These are phyloP conservation scores for Singerocomus rubriflavus DNA, from an alignment of 1,284 basidiomycete species.

Conservation along the genomic window DNA sequence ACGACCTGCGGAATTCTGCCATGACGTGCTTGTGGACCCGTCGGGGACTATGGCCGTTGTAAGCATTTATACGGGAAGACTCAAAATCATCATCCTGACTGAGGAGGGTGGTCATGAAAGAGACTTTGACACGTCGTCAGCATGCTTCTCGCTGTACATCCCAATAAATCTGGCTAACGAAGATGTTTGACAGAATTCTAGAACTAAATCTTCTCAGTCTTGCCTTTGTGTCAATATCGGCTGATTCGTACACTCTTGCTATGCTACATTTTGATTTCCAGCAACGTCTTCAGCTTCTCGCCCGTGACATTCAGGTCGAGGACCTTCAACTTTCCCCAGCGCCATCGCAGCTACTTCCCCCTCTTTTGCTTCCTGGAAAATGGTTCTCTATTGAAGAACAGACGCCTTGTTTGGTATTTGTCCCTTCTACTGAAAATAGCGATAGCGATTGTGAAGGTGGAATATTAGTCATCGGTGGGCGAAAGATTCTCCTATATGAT, in stretches of 20 bases:
- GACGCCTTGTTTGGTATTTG: conserved; percentile 23
- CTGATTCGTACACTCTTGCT: conserved; percentile 54
- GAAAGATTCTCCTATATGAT: conserved; percentile 59
- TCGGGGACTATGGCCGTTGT: conserved; percentile 58
- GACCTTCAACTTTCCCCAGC: conserved; percentile 52
- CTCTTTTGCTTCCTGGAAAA: conserved; percentile 40
- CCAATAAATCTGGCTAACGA: conserved; percentile 8
- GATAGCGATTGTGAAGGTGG: conserved; percentile 49
- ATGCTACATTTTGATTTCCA: conserved; percentile 70
- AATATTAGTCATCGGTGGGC: conserved; percentile 68
- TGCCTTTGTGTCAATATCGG: conserved; percentile 53
- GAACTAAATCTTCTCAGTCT: conserved; percentile 76
- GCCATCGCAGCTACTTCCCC: conserved; percentile 47
- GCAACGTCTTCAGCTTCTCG: conserved; percentile 55
- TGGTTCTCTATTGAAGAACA: conserved; percentile 32
- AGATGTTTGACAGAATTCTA: conserved; percentile 48
- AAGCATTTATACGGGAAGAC: conserved; percentile 63
- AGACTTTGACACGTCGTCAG: conserved; percentile 67
- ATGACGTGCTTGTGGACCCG: conserved; percentile 58
- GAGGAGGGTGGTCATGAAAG: conserved; percentile 49
- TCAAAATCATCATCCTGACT: conserved; percentile 55
- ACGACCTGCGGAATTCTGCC: conserved; percentile 64
- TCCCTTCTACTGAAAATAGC: conserved; percentile 24
- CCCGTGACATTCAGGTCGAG: conserved; percentile 52
- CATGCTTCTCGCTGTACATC: conserved; percentile 13